A percentile compares a stretch with the other conserved stretches of the same genome.
Evolutionary conservation across 1,284 basidiomycete species (phyloP).

Genomic region (Trichosporon sp.): DNA sequence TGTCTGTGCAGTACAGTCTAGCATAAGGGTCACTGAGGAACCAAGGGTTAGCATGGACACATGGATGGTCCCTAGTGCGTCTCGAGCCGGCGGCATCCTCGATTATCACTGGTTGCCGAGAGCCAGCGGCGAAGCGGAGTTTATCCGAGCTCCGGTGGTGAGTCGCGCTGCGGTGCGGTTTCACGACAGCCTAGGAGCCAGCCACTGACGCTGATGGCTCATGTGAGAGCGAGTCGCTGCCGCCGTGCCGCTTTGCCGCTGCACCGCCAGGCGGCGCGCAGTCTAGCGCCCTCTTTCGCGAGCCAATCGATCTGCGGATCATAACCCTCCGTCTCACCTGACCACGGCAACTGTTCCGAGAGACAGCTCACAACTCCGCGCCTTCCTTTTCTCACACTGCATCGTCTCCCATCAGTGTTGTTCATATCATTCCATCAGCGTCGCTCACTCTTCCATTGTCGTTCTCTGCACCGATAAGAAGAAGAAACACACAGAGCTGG

Average conservation of each 20-base stretch:
- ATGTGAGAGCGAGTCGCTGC: too few relatives aligned
- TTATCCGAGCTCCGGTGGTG: slow-evolving; percentile 3
- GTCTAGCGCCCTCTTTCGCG: too few relatives aligned
- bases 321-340: too few relatives aligned
- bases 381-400: background rate
- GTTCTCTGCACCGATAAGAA: background rate
- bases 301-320: background rate
- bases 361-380: background rate
- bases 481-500: background rate
- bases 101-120: background rate
- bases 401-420: too few relatives aligned
- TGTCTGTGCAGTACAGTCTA: too few relatives aligned
- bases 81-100: background rate
- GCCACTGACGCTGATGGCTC: too few relatives aligned
- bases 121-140: background rate
- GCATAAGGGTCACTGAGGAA: too few relatives aligned
- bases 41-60: background rate
- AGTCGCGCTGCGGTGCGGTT: background rate
- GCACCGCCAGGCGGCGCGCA: too few relatives aligned
- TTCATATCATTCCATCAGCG: too few relatives aligned
- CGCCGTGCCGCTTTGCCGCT: too few relatives aligned
- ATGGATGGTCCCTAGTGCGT: too few relatives aligned
- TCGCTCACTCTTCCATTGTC: background rate
- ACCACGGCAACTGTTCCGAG: background rate
- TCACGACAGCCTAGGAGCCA: background rate